Conservation (phyloP, 768 basidiomycete species). For the Megacollybia marginata region DNA sequence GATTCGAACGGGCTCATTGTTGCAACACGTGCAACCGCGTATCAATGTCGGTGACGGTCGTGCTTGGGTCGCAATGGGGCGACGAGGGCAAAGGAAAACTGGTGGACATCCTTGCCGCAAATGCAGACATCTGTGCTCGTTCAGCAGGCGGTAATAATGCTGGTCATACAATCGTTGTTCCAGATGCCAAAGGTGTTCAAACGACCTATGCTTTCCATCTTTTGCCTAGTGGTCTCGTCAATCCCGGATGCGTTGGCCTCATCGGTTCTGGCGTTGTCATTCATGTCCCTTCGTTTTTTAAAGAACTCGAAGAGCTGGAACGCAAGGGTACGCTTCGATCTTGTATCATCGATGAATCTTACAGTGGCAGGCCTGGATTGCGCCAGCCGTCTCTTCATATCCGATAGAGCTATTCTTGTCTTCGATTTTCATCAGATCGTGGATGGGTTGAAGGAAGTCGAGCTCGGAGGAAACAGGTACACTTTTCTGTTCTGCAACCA, state of each 20-base stretch:
- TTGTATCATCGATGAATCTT: background rate
- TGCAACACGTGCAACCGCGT: slow-evolving; percentile 3
- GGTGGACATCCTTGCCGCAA: slow-evolving; percentile 89
- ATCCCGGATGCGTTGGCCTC: slow-evolving; percentile 75
- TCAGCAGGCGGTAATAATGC: slow-evolving; percentile 99
- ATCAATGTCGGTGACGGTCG: slow-evolving; percentile 45
- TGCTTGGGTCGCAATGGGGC: slow-evolving; percentile 87
- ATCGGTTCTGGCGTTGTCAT: slow-evolving; percentile 97
- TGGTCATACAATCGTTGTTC: slow-evolving; percentile 94
- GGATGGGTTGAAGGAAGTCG: slow-evolving; percentile 96
- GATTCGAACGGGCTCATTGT: slow-evolving; percentile 46
- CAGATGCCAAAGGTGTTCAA: slow-evolving; percentile 51
- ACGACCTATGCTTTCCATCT: slow-evolving; percentile 95
- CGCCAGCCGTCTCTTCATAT: slow-evolving; percentile 79
- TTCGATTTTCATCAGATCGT: slow-evolving; percentile 99
- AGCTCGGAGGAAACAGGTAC: slow-evolving; percentile 83
- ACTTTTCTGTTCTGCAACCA: slow-evolving; percentile 3
- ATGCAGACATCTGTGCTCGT: slow-evolving; percentile 87
- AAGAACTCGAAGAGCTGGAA: slow-evolving; percentile 82
- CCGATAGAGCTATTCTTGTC: slow-evolving; percentile 94
- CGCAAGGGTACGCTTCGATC: slow-evolving; percentile 58
- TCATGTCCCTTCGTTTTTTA: slow-evolving; percentile 91
- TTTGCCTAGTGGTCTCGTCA: slow-evolving; percentile 91
- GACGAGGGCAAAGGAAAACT: slow-evolving; percentile 95
- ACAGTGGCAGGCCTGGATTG: slow-evolving; percentile 70